Percentiles rank a stretch among this genome's conserved stretches.
Evolutionary conservation across 352 stramenopile species (phyloP).

Genomic region (Peronospora tabacina): DNA sequence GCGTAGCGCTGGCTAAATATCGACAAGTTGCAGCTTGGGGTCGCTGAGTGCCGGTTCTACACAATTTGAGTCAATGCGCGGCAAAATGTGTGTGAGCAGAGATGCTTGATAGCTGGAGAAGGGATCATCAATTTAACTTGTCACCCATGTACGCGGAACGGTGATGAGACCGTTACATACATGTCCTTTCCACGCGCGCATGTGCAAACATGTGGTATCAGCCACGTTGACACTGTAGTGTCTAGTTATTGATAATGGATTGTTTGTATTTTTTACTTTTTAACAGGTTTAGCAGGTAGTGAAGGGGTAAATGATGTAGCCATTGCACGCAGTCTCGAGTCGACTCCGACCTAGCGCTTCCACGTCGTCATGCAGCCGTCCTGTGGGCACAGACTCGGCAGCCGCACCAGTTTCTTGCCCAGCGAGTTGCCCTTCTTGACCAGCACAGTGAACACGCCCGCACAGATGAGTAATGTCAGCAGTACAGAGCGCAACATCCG

Average conservation of each 20-base stretch:
- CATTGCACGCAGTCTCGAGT: neutral
- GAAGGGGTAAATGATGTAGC: no score
- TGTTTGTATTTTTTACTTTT: neutral
- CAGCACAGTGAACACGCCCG: constrained; percentile 43
- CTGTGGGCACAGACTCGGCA: constrained; percentile 55
- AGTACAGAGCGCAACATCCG: constrained; percentile 46
- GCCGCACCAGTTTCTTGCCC: constrained; percentile 56
- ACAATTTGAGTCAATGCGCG: no score
- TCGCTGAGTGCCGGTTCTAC: constrained; percentile 2
- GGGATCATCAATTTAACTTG: no score
- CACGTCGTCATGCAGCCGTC: constrained; percentile 71
- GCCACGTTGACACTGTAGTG: constrained; percentile 8
- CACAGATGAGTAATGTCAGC: constrained; percentile 43
- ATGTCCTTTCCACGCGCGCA: no score
- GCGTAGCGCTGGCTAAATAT: neutral
- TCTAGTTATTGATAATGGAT: neutral
- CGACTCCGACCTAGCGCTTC: constrained; percentile 36
- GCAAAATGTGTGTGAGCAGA: no score
- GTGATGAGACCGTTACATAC: no score
- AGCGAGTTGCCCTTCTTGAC: constrained; percentile 72
- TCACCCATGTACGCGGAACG: no score
- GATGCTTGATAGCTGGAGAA: no score
- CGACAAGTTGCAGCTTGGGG: constrained; percentile 19
- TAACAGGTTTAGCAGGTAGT: no score
- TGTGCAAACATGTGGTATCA: neutral